Base-by-base conservation (phyloP, 208 protist genomes). In the Wallacemonas collosoma region DNA sequence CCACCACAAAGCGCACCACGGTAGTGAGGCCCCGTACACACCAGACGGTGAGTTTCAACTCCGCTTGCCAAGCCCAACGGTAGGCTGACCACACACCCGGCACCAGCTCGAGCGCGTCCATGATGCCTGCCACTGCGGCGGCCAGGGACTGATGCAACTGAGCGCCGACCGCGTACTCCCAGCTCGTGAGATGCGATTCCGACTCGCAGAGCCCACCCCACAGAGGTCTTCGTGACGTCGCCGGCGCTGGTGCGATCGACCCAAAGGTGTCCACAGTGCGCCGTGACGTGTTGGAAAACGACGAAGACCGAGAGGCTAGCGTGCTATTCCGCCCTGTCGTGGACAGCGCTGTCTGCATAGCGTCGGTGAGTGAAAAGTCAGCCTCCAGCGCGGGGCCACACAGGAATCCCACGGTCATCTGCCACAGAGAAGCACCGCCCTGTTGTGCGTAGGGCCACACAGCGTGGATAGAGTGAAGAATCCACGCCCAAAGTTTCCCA, bases 31-130 rank as follows among this genome's bases (percentile, higher is more conserved):
- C 47, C 7, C 48, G 45, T 41, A 85, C 43, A 12, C 72, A 66
- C 63, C 80, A 62, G 14, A 64, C 4, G 1, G 86, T 91, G 41
- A 90, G 51, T 55, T 5, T 2, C 79, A 75, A 77, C 82, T 95
- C 90, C 0, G 66, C 55, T 36, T 71, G 62, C 77, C 82, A 89
- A 14, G 82, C 79, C 81, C 79, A 90, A 0, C 57, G 53, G 57
- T 73, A 66, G 11, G 81, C 75, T 17, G 44, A 58, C 80, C 83
- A 90, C 64, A 93, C 71, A 56, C 87, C 90, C 0, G 90, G 87
- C 38, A 95, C 73, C 51, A 91, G 50, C 68, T 91, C 86, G n/a
- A 89, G 35, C 15, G 74, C 77, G 43, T 93, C 90, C 35, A 80
- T 39, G 15, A 60, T 39, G 11, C 71, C 70, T 2, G 73, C 72